Evolutionary conservation across 768 basidiomycete genomes (phyloP), one percentile per base, ranked within the genome.

Genomic region (Nevesoporus exiguus): DNA sequence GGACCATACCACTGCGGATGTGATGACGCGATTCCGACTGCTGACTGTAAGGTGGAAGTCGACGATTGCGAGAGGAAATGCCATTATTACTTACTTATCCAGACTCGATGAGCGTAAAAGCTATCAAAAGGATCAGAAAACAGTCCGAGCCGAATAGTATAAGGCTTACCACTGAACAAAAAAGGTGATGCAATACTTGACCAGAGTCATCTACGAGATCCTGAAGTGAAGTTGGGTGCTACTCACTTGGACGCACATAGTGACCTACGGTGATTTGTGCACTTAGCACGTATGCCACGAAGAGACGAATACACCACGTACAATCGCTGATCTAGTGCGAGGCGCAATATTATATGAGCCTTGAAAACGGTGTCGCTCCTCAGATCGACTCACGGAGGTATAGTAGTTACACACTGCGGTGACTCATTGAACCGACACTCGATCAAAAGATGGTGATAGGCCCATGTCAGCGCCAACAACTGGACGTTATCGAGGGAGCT

Each of bases 31-130:
- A 30, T 65, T 66, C 30, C 13, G 24, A 44, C 48, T 58, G 5
- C 62, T 65, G 30, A 66, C 65, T 66, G 43, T 17, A 46, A 41
- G 25, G 6, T 9, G 19, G 15, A 29, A 17, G 7, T 58, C 34
- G 7, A 19, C 2, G 37, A 3, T 3, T 7, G 10, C 9, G 15
- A 30, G 25, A 14, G 1, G 13, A 15, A n/a, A 24, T 3, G 11
- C 11, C 1, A 6, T 21, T 11, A 9, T 13, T n/a, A 34, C 64
- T 40, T 41, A 66, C 64, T 66, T 57, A 66, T 65, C 63, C 63
- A 67, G 19, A 67, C 60, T 34, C 63, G 63, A 24, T 66, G 66
- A 22, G 52, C 52, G 24, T 67, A 67, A 31, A 66, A 66, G 48
- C 66, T 67, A 40, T 41, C 10, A 24, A 7, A n/a, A 2, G 0